Conservation (phyloP, 176 grass and related monocot genomes). For the Alopecurus myosuroides region DNA sequence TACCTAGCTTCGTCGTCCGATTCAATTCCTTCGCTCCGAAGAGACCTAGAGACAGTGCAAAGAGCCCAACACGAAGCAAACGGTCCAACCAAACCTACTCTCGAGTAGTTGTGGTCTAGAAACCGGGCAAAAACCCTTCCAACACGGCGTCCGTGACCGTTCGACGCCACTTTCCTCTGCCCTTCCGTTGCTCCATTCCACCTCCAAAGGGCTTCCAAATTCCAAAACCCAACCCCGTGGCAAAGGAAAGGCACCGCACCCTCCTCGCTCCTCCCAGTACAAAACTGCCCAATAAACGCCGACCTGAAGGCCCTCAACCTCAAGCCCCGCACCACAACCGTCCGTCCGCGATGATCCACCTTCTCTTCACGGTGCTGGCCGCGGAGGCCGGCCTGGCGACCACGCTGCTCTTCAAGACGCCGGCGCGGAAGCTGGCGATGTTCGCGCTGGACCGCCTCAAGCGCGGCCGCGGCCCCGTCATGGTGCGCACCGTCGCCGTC, state of each 20-base stretch:
- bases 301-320: not conserved
- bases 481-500: slow-evolving; percentile 77
- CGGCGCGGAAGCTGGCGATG: slow-evolving; percentile 52
- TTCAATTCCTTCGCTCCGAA: too few species aligned
- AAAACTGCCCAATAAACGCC: not conserved
- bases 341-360: slow-evolving; percentile 52
- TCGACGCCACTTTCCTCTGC: not conserved
- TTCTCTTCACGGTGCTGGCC: slow-evolving; percentile 64
- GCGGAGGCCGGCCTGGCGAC: slow-evolving; percentile 46
- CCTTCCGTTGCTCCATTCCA: not conserved
- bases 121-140: too few species aligned
- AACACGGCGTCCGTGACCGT: not conserved
- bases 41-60: too few species aligned
- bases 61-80: too few species aligned
- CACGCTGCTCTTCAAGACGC: slow-evolving; percentile 73
- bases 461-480: slow-evolving; percentile 62
- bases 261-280: not conserved
- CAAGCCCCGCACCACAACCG: not conserved
- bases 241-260: not conserved
- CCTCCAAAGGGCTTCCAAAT: not conserved
- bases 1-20: too few species aligned
- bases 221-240: not conserved
- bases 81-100: too few species aligned
- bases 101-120: too few species aligned
- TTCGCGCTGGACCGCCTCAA: slow-evolving; percentile 65